Evolutionary conservation across 495 filamentous ascomycete genomes (phyloP), one percentile per base, ranked within the genome.

Genomic region (Penicillium macrosclerotiorum): DNA sequence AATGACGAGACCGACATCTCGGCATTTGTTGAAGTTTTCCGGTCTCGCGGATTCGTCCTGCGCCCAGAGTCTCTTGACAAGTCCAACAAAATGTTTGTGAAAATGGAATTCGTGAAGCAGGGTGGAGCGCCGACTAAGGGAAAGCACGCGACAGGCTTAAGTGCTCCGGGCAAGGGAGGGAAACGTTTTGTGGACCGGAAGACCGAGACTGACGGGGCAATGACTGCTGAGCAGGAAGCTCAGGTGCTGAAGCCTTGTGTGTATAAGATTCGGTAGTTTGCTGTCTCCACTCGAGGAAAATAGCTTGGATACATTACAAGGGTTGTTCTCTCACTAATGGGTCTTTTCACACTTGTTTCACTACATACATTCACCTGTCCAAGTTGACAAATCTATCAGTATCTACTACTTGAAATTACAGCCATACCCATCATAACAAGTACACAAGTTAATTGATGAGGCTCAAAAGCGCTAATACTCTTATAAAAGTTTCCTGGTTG

Each of bases 61-160:
- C 73, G 69, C 18, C 68, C 67, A 8, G 71, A 78, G 31, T 78
- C 81, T 0, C 72, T 93, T 8, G 90, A 96, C 62, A 73, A 89
- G 61, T 78, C 74, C 25, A 98, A 98, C 69, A 95, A 88, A 71
- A 98, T 98, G 93, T 98, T 98, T 77, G 89, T 97, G 39, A 85
- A 82, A 62, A 92, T 98, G 90, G 78, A 81, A 54, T 97, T 98
- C 71, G 73, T 93, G 42, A 97, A 96, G 71, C 80, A 74, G 19
- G 75, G 75, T 18, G 73, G 67, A 46, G 54, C 81, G 29, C 84
- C 86, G 3, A 66, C 74, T 9, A 83, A 78, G 64, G 87, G 88
- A 7, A 93, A 91, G 65, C 75, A 83, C 50, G 80, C 68, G 18
- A 60, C 66, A 40, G 76, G 38, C 2, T 62, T 37, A 48, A 50